Evolutionary conservation across 768 basidiomycete species (phyloP), one percentile per base, ranked within the genome.

Genomic region (Boletus rufocinnamomeus): DNA sequence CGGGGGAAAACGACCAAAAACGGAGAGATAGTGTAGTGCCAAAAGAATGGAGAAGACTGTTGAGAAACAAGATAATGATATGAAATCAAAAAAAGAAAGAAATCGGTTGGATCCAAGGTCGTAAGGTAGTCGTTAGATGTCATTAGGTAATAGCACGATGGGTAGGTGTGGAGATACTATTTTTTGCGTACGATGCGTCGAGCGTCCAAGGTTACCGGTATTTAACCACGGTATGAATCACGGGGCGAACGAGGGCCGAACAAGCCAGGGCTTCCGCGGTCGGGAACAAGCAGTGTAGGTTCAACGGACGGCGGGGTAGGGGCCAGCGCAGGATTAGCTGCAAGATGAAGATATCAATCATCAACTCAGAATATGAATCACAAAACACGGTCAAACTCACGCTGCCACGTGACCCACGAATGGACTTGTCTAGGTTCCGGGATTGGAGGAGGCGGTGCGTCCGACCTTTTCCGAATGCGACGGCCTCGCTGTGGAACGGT

Each of bases 191-290:
- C 14, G 25, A 34, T 34, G 32, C 1, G 23, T 44, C 16, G 27
- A 28, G 28, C 37, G 34, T 50, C 27, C 23, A 50, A 27, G 17
- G n/a, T 46, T 41, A 37, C 44, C 30, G 9, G 14, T 40, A 9
- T 27, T 59, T 58, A 69, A 49, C 63, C 47, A 43, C 45, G 69
- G 54, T 63, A 70, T 6, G 77, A 78, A 51, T 73, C 73, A 52
- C 79, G 75, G 13, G 85, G 87, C n/a, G 88, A 84, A 41, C 87
- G 79, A 43, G 91, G 89, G 34, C 91, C 91, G 67, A 93, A 93
- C 59, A 93, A 72, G 32, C 90, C 89, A 44, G 84, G 86, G 56
- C 81, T 85, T 40, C 75, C 73, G 49, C 74, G 76, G 13, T 80
- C 81, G 30, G 88, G 86, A 25, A 88, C 84, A 37, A 86, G 75